Conservation (phyloP, 1,139 yeast genomes). For the Yamadazyma jaroonii region DNA sequence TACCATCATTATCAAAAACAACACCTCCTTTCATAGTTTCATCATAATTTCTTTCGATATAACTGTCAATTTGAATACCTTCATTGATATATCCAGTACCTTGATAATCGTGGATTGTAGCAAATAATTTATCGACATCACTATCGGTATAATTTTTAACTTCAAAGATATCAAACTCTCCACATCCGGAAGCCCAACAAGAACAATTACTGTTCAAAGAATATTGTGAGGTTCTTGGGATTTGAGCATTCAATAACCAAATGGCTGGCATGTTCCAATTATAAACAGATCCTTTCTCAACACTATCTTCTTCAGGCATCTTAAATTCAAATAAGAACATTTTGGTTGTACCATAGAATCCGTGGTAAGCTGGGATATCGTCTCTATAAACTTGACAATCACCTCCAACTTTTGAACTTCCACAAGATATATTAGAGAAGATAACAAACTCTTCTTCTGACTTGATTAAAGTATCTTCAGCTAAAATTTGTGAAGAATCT, state of each 20-base stretch:
- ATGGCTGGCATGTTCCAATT: slow-evolving; percentile 91
- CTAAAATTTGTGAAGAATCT: slow-evolving; percentile 56
- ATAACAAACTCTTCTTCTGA: slow-evolving; percentile 79
- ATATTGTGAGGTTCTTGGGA: slow-evolving; percentile 91
- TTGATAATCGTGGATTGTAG: slow-evolving; percentile 73
- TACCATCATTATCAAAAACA: slow-evolving; percentile 58
- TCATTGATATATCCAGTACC: slow-evolving; percentile 58
- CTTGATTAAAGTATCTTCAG: slow-evolving; percentile 53
- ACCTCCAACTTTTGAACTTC: slow-evolving; percentile 38
- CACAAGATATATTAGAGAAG: slow-evolving; percentile 69
- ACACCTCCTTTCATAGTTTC: slow-evolving; percentile 68
- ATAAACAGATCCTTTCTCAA: slow-evolving; percentile 26
- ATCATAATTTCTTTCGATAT: slow-evolving; percentile 48
- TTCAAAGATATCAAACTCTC: slow-evolving; percentile 93
- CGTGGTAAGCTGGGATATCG: slow-evolving; percentile 90
- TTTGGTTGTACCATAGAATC: slow-evolving; percentile 76
- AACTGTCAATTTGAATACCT: slow-evolving; percentile 60
- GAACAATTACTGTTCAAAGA: slow-evolving; percentile 66
- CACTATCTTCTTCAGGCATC: slow-evolving; percentile 72
- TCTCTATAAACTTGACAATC: slow-evolving; percentile 87
- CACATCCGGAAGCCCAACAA: slow-evolving; percentile 97
- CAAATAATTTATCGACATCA: slow-evolving; percentile 52
- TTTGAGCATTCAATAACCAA: slow-evolving; percentile 91
- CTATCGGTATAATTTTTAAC: slow-evolving; percentile 36
- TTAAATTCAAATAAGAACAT: slow-evolving; percentile 86